Evolutionary conservation across 2,329 filamentous ascomycete genomes (phyloP).

Genomic region (Elsinoe batatas): DNA sequence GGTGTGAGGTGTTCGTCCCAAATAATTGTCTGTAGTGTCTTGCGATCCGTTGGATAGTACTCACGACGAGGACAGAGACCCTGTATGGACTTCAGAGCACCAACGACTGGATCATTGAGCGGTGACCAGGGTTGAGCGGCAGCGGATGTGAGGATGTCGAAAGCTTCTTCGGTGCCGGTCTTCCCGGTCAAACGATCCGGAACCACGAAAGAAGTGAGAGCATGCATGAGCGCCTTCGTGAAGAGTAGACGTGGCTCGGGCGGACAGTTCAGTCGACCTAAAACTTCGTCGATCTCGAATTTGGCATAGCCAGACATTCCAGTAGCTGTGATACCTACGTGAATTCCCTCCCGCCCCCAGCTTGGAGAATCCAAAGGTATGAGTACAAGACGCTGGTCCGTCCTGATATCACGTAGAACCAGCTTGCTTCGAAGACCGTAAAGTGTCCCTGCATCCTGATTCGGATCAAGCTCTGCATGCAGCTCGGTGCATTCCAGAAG

Average conservation of each 20-base stretch:
- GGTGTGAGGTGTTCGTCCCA: slow-evolving; percentile 35
- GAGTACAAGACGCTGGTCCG: slow-evolving; percentile 41
- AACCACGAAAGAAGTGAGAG: slow-evolving; percentile 48
- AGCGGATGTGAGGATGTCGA: slow-evolving; percentile 19
- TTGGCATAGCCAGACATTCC: slow-evolving; percentile 44
- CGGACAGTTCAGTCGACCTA: slow-evolving; percentile 47
- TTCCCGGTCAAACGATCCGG: slow-evolving; percentile 48
- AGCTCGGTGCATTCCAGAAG: slow-evolving; percentile 19
- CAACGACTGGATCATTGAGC: slow-evolving; percentile 17
- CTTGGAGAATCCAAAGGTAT: slow-evolving; percentile 30
- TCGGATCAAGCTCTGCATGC: slow-evolving; percentile 29
- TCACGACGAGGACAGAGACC: slow-evolving; percentile 26
- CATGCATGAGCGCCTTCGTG: slow-evolving; percentile 50
- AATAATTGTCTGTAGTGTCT: slow-evolving; percentile 34
- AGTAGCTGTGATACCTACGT: slow-evolving; percentile 31
- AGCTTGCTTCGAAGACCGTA: slow-evolving; percentile 52
- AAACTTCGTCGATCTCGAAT: slow-evolving; percentile 44
- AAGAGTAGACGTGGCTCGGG: slow-evolving; percentile 40
- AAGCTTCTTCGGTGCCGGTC: slow-evolving; percentile 51
- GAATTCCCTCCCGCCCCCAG: not conserved
- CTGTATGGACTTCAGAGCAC: slow-evolving; percentile 23
- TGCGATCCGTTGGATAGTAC: slow-evolving; percentile 37
- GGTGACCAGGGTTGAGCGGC: slow-evolving; percentile 20
- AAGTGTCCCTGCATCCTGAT: slow-evolving; percentile 51
- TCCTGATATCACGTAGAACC: slow-evolving; percentile 42